Evolutionary conservation across 2,329 filamentous ascomycete genomes (phyloP), one percentile per base, ranked within the genome.

Genomic region (Oidium heveae): DNA sequence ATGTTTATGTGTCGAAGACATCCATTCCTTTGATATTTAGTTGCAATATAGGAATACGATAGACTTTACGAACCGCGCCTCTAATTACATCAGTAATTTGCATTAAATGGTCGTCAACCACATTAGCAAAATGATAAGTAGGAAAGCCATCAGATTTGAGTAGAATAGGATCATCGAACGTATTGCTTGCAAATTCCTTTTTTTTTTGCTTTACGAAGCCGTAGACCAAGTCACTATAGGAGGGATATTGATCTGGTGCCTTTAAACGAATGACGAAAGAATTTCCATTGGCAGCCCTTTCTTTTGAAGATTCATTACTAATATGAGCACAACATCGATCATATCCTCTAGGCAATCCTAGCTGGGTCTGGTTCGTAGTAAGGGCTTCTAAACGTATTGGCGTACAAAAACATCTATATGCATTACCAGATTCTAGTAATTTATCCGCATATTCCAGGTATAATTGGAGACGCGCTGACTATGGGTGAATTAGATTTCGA

Each of bases 61-160:
- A 34, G 28, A 6, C 8, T 43, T 28, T 37, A 67, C 74, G 62
- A 68, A 84, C 81, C 28, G 83, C 82, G 54, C 89, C 91, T 44
- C 91, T 80, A 56, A 98, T 84, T 15, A 98, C 91, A 67, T 96
- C 89, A 0, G 88, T 95, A 60, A 98, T 93, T 57, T 85, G 71
- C 91, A 98, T 98, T 57, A 83, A 72, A 66, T 95, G 86, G 63
- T 98, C 91, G 64, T 98, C 91, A 4, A 98, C 82, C 9, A 98
- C 89, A 63, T 96, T 98, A 4, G 91, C 91, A 57, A 98, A 81
- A 67, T 98, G 91, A 64, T 98, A 98, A 0, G 93, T 98, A 0
- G 91, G 91, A 59, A 84, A 84, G 0, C 87, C 88, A 65, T 98
- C 91, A 0, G 80, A 82, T 67, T 98, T 98, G 57, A 95, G 71